A percentile compares a stretch with the other conserved stretches of the same genome.
Evolutionary conservation across 768 basidiomycete genomes (phyloP).

Genomic region (Macrocybe gigantea): DNA sequence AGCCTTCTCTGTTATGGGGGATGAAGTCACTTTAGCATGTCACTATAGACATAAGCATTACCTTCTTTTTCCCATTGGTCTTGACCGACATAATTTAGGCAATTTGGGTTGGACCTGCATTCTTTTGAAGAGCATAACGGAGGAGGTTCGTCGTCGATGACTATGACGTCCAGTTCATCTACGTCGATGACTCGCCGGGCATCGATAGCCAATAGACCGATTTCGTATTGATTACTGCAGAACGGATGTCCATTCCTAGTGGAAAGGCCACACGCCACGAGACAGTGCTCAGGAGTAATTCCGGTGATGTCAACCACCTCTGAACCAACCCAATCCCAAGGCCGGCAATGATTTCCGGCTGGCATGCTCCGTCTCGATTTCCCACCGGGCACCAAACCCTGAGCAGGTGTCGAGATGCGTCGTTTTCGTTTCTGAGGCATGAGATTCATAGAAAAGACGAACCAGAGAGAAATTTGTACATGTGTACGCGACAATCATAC

Average conservation of each 20-base stretch:
- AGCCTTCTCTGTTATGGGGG: constrained; percentile 35
- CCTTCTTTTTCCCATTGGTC: constrained; percentile 76
- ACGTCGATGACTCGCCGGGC: constrained; percentile 28
- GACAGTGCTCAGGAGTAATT: constrained; percentile 64
- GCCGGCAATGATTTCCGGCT: constrained; percentile 34
- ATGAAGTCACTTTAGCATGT: constrained; percentile 3
- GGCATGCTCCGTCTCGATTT: constrained; percentile 53
- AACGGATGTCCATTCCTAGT: constrained; percentile 40
- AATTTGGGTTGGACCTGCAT: constrained; percentile 78
- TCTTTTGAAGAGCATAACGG: constrained; percentile 49
- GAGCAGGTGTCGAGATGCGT: constrained; percentile 36
- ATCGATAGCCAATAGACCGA: constrained; percentile 6
- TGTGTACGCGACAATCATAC: constrained; percentile 6
- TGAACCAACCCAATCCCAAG: constrained; percentile 82
- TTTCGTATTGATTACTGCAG: constrained; percentile 52
- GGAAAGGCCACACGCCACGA: constrained; percentile 65
- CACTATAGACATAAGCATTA: constrained; percentile 5
- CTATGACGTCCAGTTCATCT: constrained; percentile 56
- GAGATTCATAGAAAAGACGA: constrained; percentile 3
- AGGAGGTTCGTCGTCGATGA: constrained; percentile 64
- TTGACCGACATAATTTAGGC: constrained; percentile 85
- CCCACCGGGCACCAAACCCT: constrained; percentile 58
- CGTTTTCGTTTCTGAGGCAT: constrained; percentile 61
- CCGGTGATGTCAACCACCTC: constrained; percentile 48
- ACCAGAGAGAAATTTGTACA: constrained; percentile 6